A percentile compares a stretch with the other conserved stretches of the same genome.
These are phyloP conservation scores for Chlorella vulgaris DNA, from an alignment of 139 green algal species.

Conservation along the genomic window DNA sequence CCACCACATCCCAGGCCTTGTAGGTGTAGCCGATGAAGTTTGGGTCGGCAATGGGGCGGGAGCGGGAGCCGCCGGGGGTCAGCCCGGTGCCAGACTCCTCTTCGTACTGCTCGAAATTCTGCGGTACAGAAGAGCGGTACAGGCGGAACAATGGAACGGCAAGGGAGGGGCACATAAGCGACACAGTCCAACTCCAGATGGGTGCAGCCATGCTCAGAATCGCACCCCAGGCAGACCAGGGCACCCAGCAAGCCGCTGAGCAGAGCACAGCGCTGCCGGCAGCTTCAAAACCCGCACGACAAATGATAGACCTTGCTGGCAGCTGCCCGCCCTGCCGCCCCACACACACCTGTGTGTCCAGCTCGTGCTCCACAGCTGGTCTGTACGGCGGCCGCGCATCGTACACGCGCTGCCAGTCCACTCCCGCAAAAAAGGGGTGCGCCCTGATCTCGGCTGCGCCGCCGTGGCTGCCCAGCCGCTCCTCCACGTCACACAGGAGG, in stretches of 20 bases:
- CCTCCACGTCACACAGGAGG: slow-evolving; percentile 96
- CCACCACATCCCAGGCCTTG: slow-evolving; percentile 92
- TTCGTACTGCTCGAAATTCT: slow-evolving; percentile 98
- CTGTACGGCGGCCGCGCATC: slow-evolving; percentile 69
- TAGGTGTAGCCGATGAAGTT: slow-evolving; percentile 99
- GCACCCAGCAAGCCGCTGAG: too few species aligned
- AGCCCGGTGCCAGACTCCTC: slow-evolving; percentile 63
- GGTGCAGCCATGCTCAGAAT: too few species aligned
- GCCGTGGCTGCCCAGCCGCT: slow-evolving; percentile 74
- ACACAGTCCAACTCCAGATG: too few species aligned
- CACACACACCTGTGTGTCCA: slow-evolving; percentile 81
- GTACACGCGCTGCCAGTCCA: slow-evolving; percentile 88
- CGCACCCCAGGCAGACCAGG: too few species aligned
- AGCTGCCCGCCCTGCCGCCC: too few species aligned
- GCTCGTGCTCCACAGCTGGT: slow-evolving; percentile 82
- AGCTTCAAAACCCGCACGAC: too few species aligned
- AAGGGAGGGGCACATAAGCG: not conserved
- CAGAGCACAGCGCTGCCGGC: too few species aligned
- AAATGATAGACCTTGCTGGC: too few species aligned
- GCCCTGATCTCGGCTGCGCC: slow-evolving; percentile 70
- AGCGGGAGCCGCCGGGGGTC: slow-evolving; percentile 21
- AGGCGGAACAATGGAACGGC: not conserved
- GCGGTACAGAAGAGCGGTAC: not conserved
- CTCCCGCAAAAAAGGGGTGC: slow-evolving; percentile 92
- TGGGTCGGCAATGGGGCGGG: slow-evolving; percentile 68